Conservation (phyloP, 2,329 filamentous ascomycete genomes). For the Emericellopsis cladophorae region DNA sequence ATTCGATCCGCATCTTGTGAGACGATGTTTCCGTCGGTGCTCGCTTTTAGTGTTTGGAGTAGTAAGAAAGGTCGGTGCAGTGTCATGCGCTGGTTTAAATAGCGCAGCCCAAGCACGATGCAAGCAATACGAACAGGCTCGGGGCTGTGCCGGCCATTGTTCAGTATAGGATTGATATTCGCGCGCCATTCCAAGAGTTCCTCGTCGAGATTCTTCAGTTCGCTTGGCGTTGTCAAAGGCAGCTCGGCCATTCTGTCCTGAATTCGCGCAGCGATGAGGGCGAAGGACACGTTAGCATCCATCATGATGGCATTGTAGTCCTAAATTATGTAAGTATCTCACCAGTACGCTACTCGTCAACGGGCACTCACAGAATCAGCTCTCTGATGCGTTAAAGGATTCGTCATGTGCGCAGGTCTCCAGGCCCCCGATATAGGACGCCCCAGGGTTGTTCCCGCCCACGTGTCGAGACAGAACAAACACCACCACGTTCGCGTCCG, state of each 20-base stretch:
- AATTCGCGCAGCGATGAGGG: not conserved
- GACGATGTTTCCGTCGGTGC: not conserved
- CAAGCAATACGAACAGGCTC: not conserved
- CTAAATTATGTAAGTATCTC: not conserved
- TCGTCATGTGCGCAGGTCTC: not conserved
- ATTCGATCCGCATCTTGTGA: not conserved
- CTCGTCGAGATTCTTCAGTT: conserved; percentile 1
- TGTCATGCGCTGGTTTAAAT: not conserved
- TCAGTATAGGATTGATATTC: not conserved
- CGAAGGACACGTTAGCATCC: not conserved
- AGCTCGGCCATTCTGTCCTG: conserved; percentile 1
- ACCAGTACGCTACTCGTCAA: not conserved
- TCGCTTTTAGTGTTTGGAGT: not conserved
- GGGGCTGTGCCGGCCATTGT: not conserved
- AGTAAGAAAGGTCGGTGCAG: not conserved
- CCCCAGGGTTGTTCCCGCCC: conserved; percentile 1
- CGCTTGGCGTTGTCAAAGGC: not conserved
- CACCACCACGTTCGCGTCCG: not conserved
- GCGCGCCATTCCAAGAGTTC: conserved; percentile 1
- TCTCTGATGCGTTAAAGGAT: not conserved
- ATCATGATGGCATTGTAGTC: not conserved
- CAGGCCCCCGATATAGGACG: not conserved
- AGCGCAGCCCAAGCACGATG: not conserved
- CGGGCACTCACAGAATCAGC: not conserved
- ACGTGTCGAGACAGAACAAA: conserved; percentile 1